A percentile compares a stretch with the other conserved stretches of the same genome.
Conservation (phyloP, 83 land plant species). For the Picea abies region DNA sequence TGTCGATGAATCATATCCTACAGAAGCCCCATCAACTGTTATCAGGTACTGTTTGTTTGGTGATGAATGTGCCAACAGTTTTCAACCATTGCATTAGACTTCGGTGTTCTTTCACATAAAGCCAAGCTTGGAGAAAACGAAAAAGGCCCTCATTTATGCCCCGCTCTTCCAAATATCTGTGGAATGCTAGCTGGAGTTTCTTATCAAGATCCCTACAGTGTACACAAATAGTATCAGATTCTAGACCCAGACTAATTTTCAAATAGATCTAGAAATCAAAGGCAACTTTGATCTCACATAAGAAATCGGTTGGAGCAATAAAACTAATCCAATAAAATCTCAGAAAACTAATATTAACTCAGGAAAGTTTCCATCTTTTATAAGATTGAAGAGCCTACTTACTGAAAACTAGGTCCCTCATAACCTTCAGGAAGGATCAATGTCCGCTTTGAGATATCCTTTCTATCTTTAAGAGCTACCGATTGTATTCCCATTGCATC, state of each 20-base stretch:
- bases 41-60: conserved; percentile 18
- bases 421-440: conserved; percentile 31
- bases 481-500: conserved; percentile 79
- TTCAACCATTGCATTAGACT: conserved; percentile 64
- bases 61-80: conserved; percentile 48
- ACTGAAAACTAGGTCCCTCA: conserved; percentile 56
- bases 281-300: not conserved
- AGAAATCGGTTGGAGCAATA: not conserved
- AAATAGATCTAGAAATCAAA: not conserved
- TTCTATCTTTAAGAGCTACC: conserved; percentile 40
- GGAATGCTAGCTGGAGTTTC: conserved; percentile 51
- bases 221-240: not conserved
- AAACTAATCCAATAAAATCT: not conserved
- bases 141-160: conserved; percentile 68
- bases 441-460: not conserved
- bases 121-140: conserved; percentile 80
- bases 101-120: conserved; percentile 78
- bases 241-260: not conserved
- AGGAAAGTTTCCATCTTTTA: not conserved
- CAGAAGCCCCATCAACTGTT: too few relatives aligned
- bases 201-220: conserved; percentile 55
- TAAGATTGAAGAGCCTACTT: conserved; percentile 3
- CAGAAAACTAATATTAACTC: not conserved
- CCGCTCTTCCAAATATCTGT: conserved; percentile 53
- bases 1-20: too few relatives aligned